phyloP scores from a whole-genome alignment of 2,329 filamentous ascomycete genomes.

The Calonectria hongkongensis region DNA sequence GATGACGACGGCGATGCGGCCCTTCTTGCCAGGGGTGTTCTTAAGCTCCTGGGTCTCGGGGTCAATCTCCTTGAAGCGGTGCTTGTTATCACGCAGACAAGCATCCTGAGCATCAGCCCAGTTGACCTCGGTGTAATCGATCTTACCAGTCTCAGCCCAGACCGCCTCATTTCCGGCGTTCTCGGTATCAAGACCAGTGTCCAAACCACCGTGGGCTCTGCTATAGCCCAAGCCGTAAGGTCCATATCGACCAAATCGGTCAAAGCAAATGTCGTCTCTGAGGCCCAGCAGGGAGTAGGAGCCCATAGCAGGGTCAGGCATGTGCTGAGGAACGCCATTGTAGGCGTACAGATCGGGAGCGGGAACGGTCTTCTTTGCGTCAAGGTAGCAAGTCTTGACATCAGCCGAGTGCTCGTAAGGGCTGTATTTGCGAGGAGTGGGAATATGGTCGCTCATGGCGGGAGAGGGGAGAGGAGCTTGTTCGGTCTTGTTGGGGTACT shows the following conservation, averaged over 20 bases:
- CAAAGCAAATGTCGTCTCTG: slow-evolving; percentile 88
- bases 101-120: slow-evolving; percentile 73
- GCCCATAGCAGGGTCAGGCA: slow-evolving; percentile 86
- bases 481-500: slow-evolving; percentile 77
- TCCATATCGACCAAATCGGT: slow-evolving; percentile 88
- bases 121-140: slow-evolving; percentile 73
- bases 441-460: slow-evolving; percentile 61
- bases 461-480: slow-evolving; percentile 59
- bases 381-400: slow-evolving; percentile 78
- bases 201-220: slow-evolving; percentile 81
- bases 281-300: slow-evolving; percentile 85
- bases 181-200: slow-evolving; percentile 84
- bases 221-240: slow-evolving; percentile 92
- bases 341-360: slow-evolving; percentile 81
- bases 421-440: slow-evolving; percentile 73
- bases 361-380: slow-evolving; percentile 73
- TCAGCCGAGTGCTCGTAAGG: slow-evolving; percentile 79
- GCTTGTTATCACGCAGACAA: slow-evolving; percentile 76
- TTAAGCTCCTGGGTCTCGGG: slow-evolving; percentile 62
- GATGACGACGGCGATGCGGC: slow-evolving; percentile 84
- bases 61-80: slow-evolving; percentile 71
- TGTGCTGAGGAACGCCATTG: slow-evolving; percentile 82
- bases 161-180: slow-evolving; percentile 78
- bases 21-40: slow-evolving; percentile 61
- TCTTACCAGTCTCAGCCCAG: slow-evolving; percentile 73